Evolutionary conservation across 176 grass and related monocot genomes (phyloP), one percentile per base, ranked within the genome.

Genomic region (Secale cereale): DNA sequence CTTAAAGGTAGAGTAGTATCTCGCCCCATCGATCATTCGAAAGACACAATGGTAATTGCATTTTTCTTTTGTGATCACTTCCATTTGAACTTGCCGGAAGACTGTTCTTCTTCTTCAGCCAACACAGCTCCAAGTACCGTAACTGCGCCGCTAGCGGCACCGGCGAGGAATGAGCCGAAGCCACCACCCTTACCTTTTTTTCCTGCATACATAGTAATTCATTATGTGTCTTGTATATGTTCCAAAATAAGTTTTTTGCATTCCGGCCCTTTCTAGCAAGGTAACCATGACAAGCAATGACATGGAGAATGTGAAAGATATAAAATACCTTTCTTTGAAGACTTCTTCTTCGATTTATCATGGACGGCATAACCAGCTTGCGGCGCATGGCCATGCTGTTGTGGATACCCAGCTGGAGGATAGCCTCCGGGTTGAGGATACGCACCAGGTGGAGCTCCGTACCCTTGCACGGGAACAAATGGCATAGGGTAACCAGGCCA

Each of bases 401-500:
- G 69, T 26, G 69, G 69, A 41, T 72, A 72, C 36, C 69, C 69
- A 1, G 69, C 69, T 23, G 69, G 69, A 43, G 69, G 69, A n/a
- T 43, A 72, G 1, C 69, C 69, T 40, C 35, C 68, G 0, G 5
- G 36, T 16, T 72, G 69, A 40, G 66, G 32, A 37, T 69, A n/a
- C 8, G 8, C 32, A 2, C 32, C 19, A 61, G 59, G 23, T 61
- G 59, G 23, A 61, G 59, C 23, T 25, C n/a, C 23, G 1, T 62
- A 62, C 10, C 59, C 59, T 62, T 62, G 59, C 25, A 23, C 4
- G 12, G 60, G 60, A 28, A 27, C 25, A 63, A 14, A 26, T 72
- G 69, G 69, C 35, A 43, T 7, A 72, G 69, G 69, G 69, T 72
- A 72, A 72, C 69, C 37, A 1, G 69, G 69, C 69, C 69, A 72